Base-by-base conservation (phyloP, 441 rosid species). In the Rhodomyrtus psidioides region DNA sequence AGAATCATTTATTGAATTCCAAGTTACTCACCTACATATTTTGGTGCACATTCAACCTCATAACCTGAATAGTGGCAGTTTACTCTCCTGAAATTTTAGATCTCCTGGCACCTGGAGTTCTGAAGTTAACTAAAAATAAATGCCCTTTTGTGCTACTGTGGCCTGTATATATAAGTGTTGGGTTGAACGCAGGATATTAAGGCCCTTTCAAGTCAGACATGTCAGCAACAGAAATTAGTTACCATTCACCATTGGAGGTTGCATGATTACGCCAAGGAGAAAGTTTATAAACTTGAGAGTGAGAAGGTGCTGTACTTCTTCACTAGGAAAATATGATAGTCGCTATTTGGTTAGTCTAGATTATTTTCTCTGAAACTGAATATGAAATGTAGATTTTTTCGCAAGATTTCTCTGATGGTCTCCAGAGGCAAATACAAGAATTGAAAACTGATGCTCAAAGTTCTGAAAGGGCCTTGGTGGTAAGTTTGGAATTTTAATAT, bases 141-240 rank as follows among this genome's bases (percentile, higher is more conserved):
- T 27, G n/a, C 16, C 49, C 79, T 12, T 39, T 70, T 39, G 8
- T 39, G 79, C 79, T 21, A 53, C 14, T 28, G 55, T 39, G 81
- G 27, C 54, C 27, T 39, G 21, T 1, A n/a, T 58, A 42, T 57
- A 6, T 59, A 13, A 58, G 60, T 49, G 65, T 82, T 86, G 10
- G 84, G 19, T 85, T 82, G 60, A 86, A 58, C 87, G 88, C 93
- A 97, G 99, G 97, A 96, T 39, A 91, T 94, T 84, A 94, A 90
- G 90, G 85, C 83, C 84, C 85, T 88, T 83, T 87, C 91, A 87
- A 82, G 84, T 75, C 92, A 92, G 90, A 92, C 85, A 81, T 88
- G 91, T 87, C 88, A 84, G 75, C 91, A 94, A 89, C 95, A 94
- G 86, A 91, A 90, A 84, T 84, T 93, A 87, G 83, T 92, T 83